Percentiles rank a stretch among this genome's conserved stretches.
These are phyloP conservation scores for Phytophthora meadii DNA, from an alignment of 352 stramenopile species.

Conservation along the genomic window DNA sequence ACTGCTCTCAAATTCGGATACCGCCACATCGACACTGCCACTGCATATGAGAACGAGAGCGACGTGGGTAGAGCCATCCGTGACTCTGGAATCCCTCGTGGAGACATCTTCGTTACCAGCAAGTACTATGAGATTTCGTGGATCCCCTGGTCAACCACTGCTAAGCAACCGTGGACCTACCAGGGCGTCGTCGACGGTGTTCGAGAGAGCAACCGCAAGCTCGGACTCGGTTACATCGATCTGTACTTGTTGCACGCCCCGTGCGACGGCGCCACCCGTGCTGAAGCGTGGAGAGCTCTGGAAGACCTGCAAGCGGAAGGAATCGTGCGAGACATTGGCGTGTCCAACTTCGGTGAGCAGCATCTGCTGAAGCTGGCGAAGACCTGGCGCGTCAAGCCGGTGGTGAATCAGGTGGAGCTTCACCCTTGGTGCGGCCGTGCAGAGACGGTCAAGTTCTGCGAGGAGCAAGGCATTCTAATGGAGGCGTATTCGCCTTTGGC, in stretches of 20 bases:
- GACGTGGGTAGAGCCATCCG: conserved; percentile 80
- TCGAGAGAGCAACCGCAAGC: conserved; percentile 55
- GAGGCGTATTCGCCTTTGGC: conserved; percentile 10
- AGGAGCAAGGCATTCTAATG: conserved; percentile 9
- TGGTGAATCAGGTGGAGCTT: conserved; percentile 16
- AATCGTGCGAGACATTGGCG: conserved; percentile 81
- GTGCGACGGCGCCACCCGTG: conserved; percentile 46
- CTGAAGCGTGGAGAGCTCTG: conserved; percentile 61
- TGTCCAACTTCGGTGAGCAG: conserved; percentile 88
- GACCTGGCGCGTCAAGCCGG: conserved; percentile 12
- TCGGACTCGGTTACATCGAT: conserved; percentile 82
- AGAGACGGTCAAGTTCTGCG: conserved; percentile 9
- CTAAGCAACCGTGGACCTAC: conserved; percentile 62
- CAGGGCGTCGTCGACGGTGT: conserved; percentile 65
- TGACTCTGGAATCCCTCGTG: conserved; percentile 73
- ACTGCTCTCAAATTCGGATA: conserved; percentile 76
- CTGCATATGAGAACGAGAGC: conserved; percentile 85
- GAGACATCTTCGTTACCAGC: conserved; percentile 88
- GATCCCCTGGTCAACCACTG: conserved; percentile 8
- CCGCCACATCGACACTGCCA: conserved; percentile 90
- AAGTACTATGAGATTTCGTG: conserved; percentile 58
- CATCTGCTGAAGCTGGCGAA: conserved; percentile 6
- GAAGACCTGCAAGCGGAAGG: conserved; percentile 59
- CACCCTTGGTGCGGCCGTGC: conserved; percentile 5
- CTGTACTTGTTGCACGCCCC: conserved; percentile 83